Base-by-base conservation (phyloP, 148 eudicot species). In the Camellia sinensis region DNA sequence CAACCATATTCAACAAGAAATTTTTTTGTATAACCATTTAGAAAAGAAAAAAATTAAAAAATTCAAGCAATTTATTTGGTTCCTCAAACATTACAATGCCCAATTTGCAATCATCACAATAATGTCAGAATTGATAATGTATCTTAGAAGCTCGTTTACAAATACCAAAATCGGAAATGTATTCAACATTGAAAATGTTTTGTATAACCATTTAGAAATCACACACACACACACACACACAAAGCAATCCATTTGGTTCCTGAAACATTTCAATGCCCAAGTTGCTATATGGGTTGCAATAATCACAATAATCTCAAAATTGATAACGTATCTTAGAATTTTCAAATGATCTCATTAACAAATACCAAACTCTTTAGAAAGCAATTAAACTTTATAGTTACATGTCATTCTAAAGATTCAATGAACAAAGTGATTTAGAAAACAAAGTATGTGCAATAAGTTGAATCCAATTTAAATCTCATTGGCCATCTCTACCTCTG, bases 401-500 rank as follows among this genome's bases (percentile, higher is more conserved):
- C 18, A 22, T 40, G 5, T 64, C 50, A 40, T 14, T 13, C 13
- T 19, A 77, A 77, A 46, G 59, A 46, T 29, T 63, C 12, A 15
- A 5, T 5, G 9, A 22, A 46, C 54, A 48, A n/a, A 44, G 40
- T 21, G 17, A 63, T 40, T 48, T 7, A 18, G 18, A 62, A 62
- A 40, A 3, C 53, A 2, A 45, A 44, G 52, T 17, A 60, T 44
- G 9, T 29, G 50, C 18, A 9, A 8, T 40, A 40, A 5, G 9
- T 37, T 8, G 12, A 15, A 54, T 29, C 19, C n/a, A 37, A 18
- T 61, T 64, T 10, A 75, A 45, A 75, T 59, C 66, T 11, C 37
- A 37, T 52, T 56, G 0, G 11, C 62, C 29, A 73, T 63, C 75
- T 78, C 59, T 21, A 74, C 83, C 57, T 67, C 75, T 68, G 80